Conservation (phyloP, 768 basidiomycete genomes). For the Tremella fuciformis region DNA sequence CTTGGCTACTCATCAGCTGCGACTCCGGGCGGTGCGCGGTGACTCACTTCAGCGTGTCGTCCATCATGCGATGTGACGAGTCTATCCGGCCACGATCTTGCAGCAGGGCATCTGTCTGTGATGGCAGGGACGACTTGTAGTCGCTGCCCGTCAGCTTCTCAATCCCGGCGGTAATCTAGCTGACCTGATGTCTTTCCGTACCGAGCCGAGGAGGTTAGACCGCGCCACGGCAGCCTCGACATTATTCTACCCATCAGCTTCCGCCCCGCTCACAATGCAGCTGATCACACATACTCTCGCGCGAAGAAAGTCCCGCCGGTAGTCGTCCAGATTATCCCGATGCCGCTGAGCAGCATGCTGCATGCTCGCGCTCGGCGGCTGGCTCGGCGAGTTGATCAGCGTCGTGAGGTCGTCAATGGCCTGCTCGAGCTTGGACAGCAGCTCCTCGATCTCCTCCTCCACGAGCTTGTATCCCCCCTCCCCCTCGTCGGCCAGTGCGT, state of each 20-base stretch:
- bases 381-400: conserved; percentile 63
- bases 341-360: conserved; percentile 86
- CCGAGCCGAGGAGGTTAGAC: conserved; percentile 80
- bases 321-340: conserved; percentile 83
- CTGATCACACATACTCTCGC: conserved; percentile 64
- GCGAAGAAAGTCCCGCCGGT: conserved; percentile 74
- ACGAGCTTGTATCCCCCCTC: conserved; percentile 64
- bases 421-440: conserved; percentile 84
- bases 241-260: conserved; percentile 55
- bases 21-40: background rate
- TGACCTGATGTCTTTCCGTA: conserved; percentile 93
- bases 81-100: conserved; percentile 87
- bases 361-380: conserved; percentile 75
- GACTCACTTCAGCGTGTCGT: conserved; percentile 81
- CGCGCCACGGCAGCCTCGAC: conserved; percentile 79
- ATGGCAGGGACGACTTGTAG: conserved; percentile 66
- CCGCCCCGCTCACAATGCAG: background rate
- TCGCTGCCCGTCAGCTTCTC: conserved; percentile 60
- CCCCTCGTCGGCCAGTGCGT: conserved; percentile 57
- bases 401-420: conserved; percentile 74
- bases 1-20: conserved; percentile 64
- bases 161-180: conserved; percentile 37
- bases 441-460: conserved; percentile 79
- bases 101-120: conserved; percentile 75
- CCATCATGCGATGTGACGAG: conserved; percentile 90